phyloP scores from a whole-genome alignment of 2,329 filamentous ascomycete genomes.

The Apiospora arundinis region DNA sequence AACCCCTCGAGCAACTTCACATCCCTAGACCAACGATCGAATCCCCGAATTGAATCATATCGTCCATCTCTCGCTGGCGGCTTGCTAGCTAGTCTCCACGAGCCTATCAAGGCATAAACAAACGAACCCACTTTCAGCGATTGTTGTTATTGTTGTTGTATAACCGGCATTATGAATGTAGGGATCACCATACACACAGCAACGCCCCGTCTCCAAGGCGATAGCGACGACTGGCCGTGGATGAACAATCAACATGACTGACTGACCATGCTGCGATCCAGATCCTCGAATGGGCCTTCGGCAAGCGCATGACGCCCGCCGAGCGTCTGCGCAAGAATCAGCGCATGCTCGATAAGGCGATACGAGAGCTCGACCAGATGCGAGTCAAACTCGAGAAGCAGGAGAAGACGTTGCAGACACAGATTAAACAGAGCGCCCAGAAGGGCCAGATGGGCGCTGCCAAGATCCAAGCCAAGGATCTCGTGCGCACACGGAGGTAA shows the following conservation, averaged over 20 bases:
- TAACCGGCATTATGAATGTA: slow-evolving; percentile 20
- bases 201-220: slow-evolving; percentile 4
- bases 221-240: neutral
- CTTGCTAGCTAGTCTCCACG: neutral
- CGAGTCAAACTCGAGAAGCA: slow-evolving; percentile 96
- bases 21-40: neutral
- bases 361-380: slow-evolving; percentile 94
- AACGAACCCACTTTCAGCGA: slow-evolving; percentile 2
- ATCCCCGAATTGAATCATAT: neutral
- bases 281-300: slow-evolving; percentile 99
- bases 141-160: slow-evolving; percentile 18
- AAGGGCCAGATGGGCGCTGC: slow-evolving; percentile 98
- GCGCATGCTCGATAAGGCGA: slow-evolving; percentile 94
- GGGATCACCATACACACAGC: neutral
- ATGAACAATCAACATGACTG: neutral
- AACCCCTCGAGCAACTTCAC: neutral
- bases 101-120: slow-evolving; percentile 10
- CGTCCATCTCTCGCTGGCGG: neutral
- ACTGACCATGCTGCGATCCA: slow-evolving; percentile 46
- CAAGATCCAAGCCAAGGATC: slow-evolving; percentile 97
- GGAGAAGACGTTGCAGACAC: slow-evolving; percentile 93
- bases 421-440: slow-evolving; percentile 98
- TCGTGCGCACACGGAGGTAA: slow-evolving; percentile 86
- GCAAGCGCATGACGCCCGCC: slow-evolving; percentile 97
- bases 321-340: slow-evolving; percentile 93